Base-by-base conservation (phyloP, 495 filamentous ascomycete species). In the Tuber aestivum region DNA sequence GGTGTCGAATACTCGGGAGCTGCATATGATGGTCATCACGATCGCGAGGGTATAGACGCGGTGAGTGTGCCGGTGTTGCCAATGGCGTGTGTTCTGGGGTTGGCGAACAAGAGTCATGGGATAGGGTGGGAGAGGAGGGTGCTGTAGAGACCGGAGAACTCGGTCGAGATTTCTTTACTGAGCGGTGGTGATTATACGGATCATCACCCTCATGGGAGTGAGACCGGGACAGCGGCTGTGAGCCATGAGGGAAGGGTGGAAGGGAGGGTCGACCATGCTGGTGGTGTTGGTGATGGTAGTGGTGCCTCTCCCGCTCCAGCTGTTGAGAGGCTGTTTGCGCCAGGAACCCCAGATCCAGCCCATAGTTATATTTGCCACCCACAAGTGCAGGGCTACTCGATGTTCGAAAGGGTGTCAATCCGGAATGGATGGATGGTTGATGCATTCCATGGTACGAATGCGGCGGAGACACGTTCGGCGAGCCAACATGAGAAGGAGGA, bases 61-160 rank as follows among this genome's bases (percentile, higher is more conserved):
- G 95, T 8, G 96, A 98, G 85, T 98, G 95, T 41, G 94, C 94
- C 0, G 95, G 95, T 2, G 95, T 99, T 42, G 94, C 95, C 68
- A 98, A 88, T 10, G 95, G 95, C 21, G 96, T 98, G 86, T 97
- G 94, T 82, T 97, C 95, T 3, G 95, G 96, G 3, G 95, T 99
- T 1, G 95, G 96, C 1, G 96, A 98, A 38, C 93, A 89, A 14
- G 94, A 97, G 86, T 96, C 95, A 84, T 97, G 93, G 9, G 95
- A 97, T 86, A 97, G 98, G 44, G 93, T 97, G n/a, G 95, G 95
- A 2, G 95, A 98, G 41, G 95, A 96, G 41, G 95, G 95, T 35
- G 94, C 95, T 5, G 95, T 98, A 61, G 94, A 97, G 84, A 93
- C 91, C 23, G 95, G 96, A 7, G 96, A 97, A 83, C 93, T 94